Percentiles rank a stretch among this genome's conserved stretches.
phyloP scores from a whole-genome alignment of 257 asterid genomes.

The Euphrasia confusa region DNA sequence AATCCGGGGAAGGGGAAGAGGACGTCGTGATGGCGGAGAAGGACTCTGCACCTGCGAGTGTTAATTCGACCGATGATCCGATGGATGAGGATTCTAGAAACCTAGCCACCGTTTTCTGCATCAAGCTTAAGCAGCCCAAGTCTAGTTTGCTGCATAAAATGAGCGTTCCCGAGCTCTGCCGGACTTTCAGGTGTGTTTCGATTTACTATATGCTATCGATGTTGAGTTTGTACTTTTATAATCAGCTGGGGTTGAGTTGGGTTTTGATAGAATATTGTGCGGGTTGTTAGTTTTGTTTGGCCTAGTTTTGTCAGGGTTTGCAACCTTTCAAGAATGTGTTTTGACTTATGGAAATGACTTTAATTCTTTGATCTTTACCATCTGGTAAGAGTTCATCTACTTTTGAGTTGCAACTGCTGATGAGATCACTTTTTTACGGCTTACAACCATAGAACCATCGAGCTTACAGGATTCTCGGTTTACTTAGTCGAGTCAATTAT shows the following conservation, averaged over 20 bases:
- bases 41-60: slow-evolving; percentile 34
- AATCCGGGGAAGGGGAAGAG: slow-evolving; percentile 32
- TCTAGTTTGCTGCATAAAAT: slow-evolving; percentile 78
- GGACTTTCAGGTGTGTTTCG: slow-evolving; percentile 71
- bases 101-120: slow-evolving; percentile 72
- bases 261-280: slow-evolving; percentile 10
- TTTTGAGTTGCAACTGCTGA: background rate
- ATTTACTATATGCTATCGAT: background rate
- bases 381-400: background rate
- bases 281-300: slow-evolving; percentile 7
- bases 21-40: slow-evolving; percentile 46
- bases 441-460: slow-evolving; percentile 6
- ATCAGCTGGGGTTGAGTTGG: slow-evolving; percentile 14
- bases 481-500: background rate
- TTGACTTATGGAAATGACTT: slow-evolving; percentile 8
- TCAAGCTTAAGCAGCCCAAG: slow-evolving; percentile 75
- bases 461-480: background rate
- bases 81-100: slow-evolving; percentile 57
- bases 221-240: slow-evolving; percentile 6
- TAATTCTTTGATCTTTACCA: background rate
- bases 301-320: background rate
- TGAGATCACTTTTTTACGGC: background rate
- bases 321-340: background rate
- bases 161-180: slow-evolving; percentile 99
- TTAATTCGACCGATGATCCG: slow-evolving; percentile 43